Evolutionary conservation across 352 stramenopile species (phyloP), one percentile per base, ranked within the genome.

Genomic region (Phytophthora sojae): DNA sequence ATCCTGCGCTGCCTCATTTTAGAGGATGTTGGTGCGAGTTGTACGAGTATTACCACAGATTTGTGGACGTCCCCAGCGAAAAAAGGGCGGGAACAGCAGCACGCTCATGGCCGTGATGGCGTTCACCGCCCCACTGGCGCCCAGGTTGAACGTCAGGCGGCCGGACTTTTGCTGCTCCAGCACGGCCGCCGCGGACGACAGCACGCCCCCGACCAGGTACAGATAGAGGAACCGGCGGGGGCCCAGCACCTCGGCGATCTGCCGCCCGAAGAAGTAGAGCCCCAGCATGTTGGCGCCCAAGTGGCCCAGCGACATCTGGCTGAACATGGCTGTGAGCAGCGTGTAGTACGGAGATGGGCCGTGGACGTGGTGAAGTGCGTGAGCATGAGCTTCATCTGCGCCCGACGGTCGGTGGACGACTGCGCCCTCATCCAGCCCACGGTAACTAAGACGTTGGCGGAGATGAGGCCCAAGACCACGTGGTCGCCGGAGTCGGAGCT

Each of bases 281-380:
- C 85, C 89, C 26, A 94, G 50, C 79, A 92, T 93, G 61, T 94
- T 96, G 64, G 82, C 73, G 4, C 83, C 65, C 37, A 96, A 58
- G 64, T 95, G 87, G 17, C 74, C 72, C 11, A 82, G 14, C 2
- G 86, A 73, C 4, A 77, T 76, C 62, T 95, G 85, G 57, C 85
- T 94, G 68, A 96, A 96, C 44, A 88, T 82, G 1, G 78, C 79
- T 7, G 84, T 95, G 35, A 94, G 61, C 21, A 94, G 80, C 61
- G 89, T 95, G 71, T 94, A 85, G 74, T 92, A 91, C 70, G 65
- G 17, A 96, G 57, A 57, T 94, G 86, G 55, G 79, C 70, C 49
- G 82, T 72, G 55, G 86, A 96, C 53, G 86, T 96, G 39, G 86
- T 96, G 60, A 93, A 96, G 57, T 91, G 71, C 25, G 65, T 81